A percentile compares a stretch with the other conserved stretches of the same genome.
Conservation (phyloP, 768 basidiomycete genomes). For the Lentinula sp. region DNA sequence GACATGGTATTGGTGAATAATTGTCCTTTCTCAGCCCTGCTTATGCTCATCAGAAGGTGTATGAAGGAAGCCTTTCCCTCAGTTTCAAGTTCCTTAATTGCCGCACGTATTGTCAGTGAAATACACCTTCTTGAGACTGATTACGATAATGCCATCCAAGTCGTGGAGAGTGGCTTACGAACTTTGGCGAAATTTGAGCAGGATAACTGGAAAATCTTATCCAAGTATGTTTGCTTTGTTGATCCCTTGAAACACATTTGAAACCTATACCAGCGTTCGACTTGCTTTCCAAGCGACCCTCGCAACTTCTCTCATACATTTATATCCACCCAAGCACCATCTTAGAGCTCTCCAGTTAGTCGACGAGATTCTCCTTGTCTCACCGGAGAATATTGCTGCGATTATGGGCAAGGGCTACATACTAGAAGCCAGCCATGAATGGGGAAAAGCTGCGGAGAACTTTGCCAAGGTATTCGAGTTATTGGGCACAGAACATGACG, state of each 20-base stretch:
- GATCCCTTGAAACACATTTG: background rate
- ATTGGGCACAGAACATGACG: slow-evolving; percentile 35
- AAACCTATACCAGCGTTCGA: slow-evolving; percentile 39
- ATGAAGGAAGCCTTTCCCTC: slow-evolving; percentile 48
- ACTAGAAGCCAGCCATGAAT: slow-evolving; percentile 54
- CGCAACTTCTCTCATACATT: slow-evolving; percentile 74
- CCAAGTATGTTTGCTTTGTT: slow-evolving; percentile 29
- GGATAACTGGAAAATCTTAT: slow-evolving; percentile 49
- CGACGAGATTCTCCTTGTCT: slow-evolving; percentile 58
- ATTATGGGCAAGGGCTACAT: slow-evolving; percentile 77
- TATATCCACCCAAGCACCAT: slow-evolving; percentile 90
- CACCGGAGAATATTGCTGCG: slow-evolving; percentile 56
- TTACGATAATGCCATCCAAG: slow-evolving; percentile 64
- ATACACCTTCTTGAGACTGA: slow-evolving; percentile 67
- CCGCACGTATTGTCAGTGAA: slow-evolving; percentile 58
- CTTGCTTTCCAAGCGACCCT: slow-evolving; percentile 68
- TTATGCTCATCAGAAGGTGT: slow-evolving; percentile 5
- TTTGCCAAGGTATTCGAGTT: slow-evolving; percentile 57
- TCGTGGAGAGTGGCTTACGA: slow-evolving; percentile 65
- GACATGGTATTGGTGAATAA: slow-evolving; percentile 54
- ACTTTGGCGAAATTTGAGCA: slow-evolving; percentile 47
- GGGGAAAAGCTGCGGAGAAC: slow-evolving; percentile 56
- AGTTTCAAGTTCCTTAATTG: slow-evolving; percentile 54
- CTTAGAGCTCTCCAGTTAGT: slow-evolving; percentile 68
- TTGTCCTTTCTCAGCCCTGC: background rate